A percentile compares a stretch with the other conserved stretches of the same genome.
Conservation (phyloP, 2,329 filamentous ascomycete genomes). For the Diaporthe citriasiana region DNA sequence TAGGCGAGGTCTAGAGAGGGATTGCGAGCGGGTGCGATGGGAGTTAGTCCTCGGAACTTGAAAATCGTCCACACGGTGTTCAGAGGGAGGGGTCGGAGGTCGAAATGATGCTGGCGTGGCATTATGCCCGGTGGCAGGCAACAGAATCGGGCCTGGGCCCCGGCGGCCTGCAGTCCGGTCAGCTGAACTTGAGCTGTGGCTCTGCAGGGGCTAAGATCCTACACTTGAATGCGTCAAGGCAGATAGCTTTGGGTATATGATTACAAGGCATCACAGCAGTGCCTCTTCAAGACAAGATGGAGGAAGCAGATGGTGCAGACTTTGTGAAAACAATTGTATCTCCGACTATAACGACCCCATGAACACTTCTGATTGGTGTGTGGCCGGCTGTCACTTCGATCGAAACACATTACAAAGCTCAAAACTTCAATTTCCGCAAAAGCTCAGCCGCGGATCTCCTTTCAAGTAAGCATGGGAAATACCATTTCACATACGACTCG, state of each 20-base stretch:
- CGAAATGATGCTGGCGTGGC: not conserved
- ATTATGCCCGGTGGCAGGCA: not conserved
- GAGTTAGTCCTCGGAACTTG: not conserved
- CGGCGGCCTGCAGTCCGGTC: not conserved
- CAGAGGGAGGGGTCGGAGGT: not conserved
- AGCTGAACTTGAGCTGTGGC: conserved; percentile 17
- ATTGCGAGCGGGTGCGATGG: too few species aligned
- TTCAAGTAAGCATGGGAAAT: too few species aligned
- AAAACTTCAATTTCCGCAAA: too few species aligned
- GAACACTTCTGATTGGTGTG: not conserved
- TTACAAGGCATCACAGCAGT: not conserved
- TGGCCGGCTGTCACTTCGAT: too few species aligned
- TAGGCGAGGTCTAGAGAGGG: too few species aligned
- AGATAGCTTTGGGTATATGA: not conserved
- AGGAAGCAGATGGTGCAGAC: not conserved
- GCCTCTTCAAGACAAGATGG: not conserved
- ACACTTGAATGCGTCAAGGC: not conserved
- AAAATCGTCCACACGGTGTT: not conserved
- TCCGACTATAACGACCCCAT: not conserved
- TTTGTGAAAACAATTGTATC: not conserved
- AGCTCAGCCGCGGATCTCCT: too few species aligned
- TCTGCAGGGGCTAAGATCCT: not conserved
- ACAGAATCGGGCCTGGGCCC: not conserved
- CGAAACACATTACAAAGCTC: too few species aligned
- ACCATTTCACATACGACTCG: too few species aligned